phyloP scores from a whole-genome alignment of 2,329 filamentous ascomycete genomes.

The Colletotrichum tropicicola region DNA sequence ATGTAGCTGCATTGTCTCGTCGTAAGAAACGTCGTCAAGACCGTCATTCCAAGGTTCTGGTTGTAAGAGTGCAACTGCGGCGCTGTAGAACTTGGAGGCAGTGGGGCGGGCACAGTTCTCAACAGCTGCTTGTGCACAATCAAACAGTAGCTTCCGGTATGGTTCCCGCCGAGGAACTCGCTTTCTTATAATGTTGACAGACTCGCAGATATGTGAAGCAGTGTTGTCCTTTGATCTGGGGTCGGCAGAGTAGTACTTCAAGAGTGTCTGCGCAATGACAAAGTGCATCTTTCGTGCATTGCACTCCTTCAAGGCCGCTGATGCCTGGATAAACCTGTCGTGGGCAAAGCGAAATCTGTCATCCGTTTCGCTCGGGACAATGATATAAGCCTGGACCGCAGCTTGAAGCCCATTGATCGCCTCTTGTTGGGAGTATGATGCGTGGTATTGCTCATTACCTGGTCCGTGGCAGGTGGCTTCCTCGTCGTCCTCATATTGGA shows the following conservation, averaged over 20 bases:
- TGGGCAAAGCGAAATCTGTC: slow-evolving; percentile 90
- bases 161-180: slow-evolving; percentile 67
- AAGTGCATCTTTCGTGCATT: slow-evolving; percentile 87
- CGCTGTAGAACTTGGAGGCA: slow-evolving; percentile 82
- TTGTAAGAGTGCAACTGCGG: slow-evolving; percentile 82
- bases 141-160: slow-evolving; percentile 80
- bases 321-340: slow-evolving; percentile 84
- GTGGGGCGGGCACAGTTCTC: slow-evolving; percentile 86
- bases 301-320: slow-evolving; percentile 74
- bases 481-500: slow-evolving; percentile 65
- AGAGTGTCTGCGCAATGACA: slow-evolving; percentile 82
- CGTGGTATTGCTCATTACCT: slow-evolving; percentile 41
- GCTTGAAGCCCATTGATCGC: slow-evolving; percentile 83
- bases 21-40: slow-evolving; percentile 78
- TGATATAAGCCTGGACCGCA: slow-evolving; percentile 69
- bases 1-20: slow-evolving; percentile 84
- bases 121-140: slow-evolving; percentile 80
- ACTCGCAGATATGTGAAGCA: slow-evolving; percentile 83
- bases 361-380: slow-evolving; percentile 84
- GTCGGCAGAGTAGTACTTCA: slow-evolving; percentile 72
- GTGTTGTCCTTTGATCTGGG: slow-evolving; percentile 74
- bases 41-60: slow-evolving; percentile 78
- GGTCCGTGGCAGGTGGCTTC: slow-evolving; percentile 41
- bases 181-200: slow-evolving; percentile 77
- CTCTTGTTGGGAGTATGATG: slow-evolving; percentile 70